A percentile compares a stretch with the other conserved stretches of the same genome.
These are phyloP conservation scores for Sambucus nigra DNA, from an alignment of 129 eudicot species.

Conservation along the genomic window DNA sequence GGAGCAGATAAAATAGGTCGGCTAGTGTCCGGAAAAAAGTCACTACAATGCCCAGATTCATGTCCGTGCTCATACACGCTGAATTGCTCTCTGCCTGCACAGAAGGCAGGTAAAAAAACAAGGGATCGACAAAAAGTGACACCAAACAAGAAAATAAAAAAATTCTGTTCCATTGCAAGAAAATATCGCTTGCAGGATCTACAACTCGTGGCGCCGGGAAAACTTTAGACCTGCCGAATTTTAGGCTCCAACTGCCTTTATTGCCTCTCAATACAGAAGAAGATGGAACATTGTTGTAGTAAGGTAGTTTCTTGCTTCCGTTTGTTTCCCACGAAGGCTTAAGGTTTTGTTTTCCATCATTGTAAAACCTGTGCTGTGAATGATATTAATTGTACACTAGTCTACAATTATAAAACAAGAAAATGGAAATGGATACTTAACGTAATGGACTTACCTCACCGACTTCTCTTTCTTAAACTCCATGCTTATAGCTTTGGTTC, in stretches of 20 bases:
- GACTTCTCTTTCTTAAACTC: constrained; percentile 47
- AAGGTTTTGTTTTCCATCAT: constrained; percentile 39
- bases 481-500: constrained; percentile 22
- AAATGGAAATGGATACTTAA: background rate
- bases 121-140: constrained; percentile 83
- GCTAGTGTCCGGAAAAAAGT: constrained; percentile 67
- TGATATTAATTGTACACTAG: background rate
- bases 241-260: constrained; percentile 15
- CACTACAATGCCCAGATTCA: constrained; percentile 61
- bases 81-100: constrained; percentile 27
- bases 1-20: constrained; percentile 58
- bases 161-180: constrained; percentile 71
- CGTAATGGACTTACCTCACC: constrained; percentile 47
- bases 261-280: constrained; percentile 17
- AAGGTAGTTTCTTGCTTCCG: constrained; percentile 28
- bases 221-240: constrained; percentile 44
- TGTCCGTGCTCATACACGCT: constrained; percentile 61
- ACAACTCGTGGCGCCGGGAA: constrained; percentile 47
- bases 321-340: constrained; percentile 40
- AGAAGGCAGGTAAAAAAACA: constrained; percentile 78
- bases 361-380: constrained; percentile 42
- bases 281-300: constrained; percentile 34
- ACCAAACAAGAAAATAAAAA: constrained; percentile 67
- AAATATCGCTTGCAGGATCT: constrained; percentile 75
- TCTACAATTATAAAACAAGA: background rate